Percentiles rank a stretch among this genome's conserved stretches.
Evolutionary conservation across 108 stramenopile species (phyloP).

Genomic region (Skeletonema potamos): DNA sequence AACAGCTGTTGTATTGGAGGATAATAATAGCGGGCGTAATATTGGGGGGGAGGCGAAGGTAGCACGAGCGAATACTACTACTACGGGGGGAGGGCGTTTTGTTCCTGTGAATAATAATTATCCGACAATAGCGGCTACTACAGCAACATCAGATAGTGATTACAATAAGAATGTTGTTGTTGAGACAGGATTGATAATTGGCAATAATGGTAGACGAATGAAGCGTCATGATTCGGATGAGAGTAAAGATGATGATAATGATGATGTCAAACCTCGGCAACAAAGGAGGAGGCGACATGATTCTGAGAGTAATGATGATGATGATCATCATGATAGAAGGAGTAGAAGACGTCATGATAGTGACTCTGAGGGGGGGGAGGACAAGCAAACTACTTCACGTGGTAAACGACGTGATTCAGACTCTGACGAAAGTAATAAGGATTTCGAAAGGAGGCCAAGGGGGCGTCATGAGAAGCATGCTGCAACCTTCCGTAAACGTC

Average conservation of each 20-base stretch:
- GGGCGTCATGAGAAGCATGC: not conserved
- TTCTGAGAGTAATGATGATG: conserved; percentile 1
- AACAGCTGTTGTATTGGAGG: not conserved
- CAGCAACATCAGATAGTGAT: too few relatives aligned
- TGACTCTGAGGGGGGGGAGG: not conserved
- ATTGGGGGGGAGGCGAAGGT: too few relatives aligned
- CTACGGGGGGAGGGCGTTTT: conserved; percentile 2
- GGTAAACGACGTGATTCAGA: conserved; percentile 10
- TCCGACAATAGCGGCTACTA: not conserved
- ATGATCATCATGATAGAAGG: not conserved
- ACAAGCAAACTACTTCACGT: conserved; percentile 7
- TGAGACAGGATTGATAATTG: too few relatives aligned
- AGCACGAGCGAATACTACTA: too few relatives aligned
- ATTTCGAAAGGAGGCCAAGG: not conserved
- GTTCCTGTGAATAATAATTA: not conserved
- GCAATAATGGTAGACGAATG: not conserved
- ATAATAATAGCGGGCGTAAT: not conserved
- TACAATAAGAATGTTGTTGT: too few relatives aligned
- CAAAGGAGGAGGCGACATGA: not conserved
- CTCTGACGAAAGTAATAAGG: not conserved
- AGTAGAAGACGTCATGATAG: not conserved
- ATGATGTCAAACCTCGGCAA: not conserved
- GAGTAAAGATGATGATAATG: not conserved
- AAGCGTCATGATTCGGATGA: conserved; percentile 18
- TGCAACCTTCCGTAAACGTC: not conserved